These are phyloP conservation scores for Coniochaeta hoffmannii DNA, from an alignment of 2,329 filamentous ascomycete species.

Conservation along the genomic window DNA sequence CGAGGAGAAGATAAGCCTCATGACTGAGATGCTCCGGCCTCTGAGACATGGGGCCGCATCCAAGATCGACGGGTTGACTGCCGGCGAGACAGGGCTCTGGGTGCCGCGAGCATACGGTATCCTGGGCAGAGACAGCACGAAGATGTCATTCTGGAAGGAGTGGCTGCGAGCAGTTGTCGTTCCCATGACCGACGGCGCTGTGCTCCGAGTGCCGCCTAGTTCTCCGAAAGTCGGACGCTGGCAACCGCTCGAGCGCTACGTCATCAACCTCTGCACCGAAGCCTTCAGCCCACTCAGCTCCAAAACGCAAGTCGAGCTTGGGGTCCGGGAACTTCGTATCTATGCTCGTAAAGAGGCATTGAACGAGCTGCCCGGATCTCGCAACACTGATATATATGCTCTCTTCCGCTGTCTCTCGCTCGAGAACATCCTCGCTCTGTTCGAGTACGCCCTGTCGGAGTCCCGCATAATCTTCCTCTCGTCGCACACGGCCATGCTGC, in stretches of 20 bases:
- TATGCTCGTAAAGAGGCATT: conserved; percentile 88
- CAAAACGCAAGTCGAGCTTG: conserved; percentile 90
- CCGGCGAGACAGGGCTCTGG: conserved; percentile 94
- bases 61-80: conserved; percentile 93
- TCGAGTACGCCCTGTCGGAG: conserved; percentile 89
- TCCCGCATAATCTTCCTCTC: conserved; percentile 94
- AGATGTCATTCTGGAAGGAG: conserved; percentile 96
- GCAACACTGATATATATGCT: conserved; percentile 87
- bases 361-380: conserved; percentile 88
- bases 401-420: conserved; percentile 85
- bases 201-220: conserved; percentile 77
- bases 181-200: conserved; percentile 84
- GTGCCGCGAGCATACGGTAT: conserved; percentile 90
- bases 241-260: conserved; percentile 94
- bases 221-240: conserved; percentile 88
- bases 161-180: conserved; percentile 93
- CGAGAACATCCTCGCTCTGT: conserved; percentile 84
- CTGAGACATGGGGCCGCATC: conserved; percentile 90
- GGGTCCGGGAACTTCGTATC: conserved; percentile 79
- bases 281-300: conserved; percentile 87
- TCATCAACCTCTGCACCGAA: conserved; percentile 93
- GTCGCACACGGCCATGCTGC: conserved; percentile 92
- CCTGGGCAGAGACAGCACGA: conserved; percentile 72
- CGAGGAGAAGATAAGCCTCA: conserved; percentile 93
- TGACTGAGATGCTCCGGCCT: conserved; percentile 91